Evolutionary conservation across 2,329 filamentous ascomycete species (phyloP).

Genomic region (Apiospora saccharicola): DNA sequence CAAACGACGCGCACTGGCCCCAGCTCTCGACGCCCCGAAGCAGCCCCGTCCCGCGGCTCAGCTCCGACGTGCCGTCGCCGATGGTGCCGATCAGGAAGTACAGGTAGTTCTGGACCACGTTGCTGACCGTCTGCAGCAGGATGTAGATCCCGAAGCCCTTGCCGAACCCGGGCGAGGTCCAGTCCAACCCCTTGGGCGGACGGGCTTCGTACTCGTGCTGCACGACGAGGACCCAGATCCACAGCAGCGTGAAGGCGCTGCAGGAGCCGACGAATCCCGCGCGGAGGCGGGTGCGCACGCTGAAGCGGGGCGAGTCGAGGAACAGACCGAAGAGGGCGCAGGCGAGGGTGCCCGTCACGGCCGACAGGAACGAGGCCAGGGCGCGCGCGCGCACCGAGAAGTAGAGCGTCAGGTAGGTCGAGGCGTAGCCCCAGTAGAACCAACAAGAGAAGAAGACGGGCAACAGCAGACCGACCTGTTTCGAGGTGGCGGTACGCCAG

Average conservation of each 20-base stretch:
- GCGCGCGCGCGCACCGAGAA: constrained; percentile 34
- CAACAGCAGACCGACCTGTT: constrained; percentile 24
- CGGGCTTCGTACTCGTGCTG: constrained; percentile 38
- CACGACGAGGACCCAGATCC: constrained; percentile 40
- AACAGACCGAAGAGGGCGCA: constrained; percentile 38
- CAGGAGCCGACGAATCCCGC: constrained; percentile 37
- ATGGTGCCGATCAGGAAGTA: constrained; percentile 45
- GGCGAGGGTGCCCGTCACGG: constrained; percentile 37
- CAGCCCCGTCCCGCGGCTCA: constrained; percentile 37
- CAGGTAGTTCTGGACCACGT: constrained; percentile 43
- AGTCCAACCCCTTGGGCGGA: constrained; percentile 39
- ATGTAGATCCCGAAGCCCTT: constrained; percentile 43
- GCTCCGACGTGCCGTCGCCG: constrained; percentile 36
- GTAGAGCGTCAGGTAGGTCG: constrained; percentile 34
- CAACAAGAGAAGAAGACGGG: constrained; percentile 37
- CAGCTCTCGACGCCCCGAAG: constrained; percentile 39
- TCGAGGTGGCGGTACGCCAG: neutral
- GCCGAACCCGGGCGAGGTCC: constrained; percentile 37
- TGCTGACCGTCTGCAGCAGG: constrained; percentile 42
- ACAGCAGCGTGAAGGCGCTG: constrained; percentile 38
- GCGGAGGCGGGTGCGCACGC: constrained; percentile 33
- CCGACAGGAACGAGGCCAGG: constrained; percentile 35
- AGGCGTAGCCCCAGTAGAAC: constrained; percentile 31
- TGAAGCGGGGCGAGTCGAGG: constrained; percentile 36
- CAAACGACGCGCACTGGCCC: constrained; percentile 39